These are phyloP conservation scores for Geotrichum histeridarum DNA, from an alignment of 1,139 yeast genomes.

Conservation along the genomic window DNA sequence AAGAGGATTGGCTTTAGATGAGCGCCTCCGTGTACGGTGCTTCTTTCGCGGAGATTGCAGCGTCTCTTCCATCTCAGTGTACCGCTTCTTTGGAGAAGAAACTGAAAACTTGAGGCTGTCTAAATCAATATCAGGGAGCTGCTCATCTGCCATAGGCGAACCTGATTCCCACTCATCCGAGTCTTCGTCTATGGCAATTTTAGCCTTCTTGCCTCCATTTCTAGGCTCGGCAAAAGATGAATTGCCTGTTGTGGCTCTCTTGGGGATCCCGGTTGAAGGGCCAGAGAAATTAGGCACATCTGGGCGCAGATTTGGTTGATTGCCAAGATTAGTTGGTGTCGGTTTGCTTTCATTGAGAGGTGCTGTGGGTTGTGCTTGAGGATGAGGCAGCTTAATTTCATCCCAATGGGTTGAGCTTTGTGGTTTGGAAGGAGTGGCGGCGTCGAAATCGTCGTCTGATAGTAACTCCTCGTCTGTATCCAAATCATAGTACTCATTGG, in stretches of 20 bases:
- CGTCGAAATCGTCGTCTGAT: background rate
- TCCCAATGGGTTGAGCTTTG: background rate
- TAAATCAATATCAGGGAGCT: background rate
- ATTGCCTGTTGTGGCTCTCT: background rate
- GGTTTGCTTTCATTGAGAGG: background rate
- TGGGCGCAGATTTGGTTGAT: slow-evolving; percentile 1
- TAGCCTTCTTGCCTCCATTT: background rate
- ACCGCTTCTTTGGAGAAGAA: slow-evolving; percentile 5
- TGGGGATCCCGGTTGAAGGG: background rate
- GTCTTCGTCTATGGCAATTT: background rate
- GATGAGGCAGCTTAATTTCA: background rate
- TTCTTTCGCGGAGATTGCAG: slow-evolving; percentile 7
- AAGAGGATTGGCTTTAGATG: background rate
- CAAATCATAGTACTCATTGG: background rate
- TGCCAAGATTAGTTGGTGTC: background rate
- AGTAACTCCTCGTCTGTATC: background rate
- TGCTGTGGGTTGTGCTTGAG: background rate
- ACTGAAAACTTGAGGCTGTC: background rate
- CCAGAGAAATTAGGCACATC: background rate
- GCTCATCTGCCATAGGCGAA: background rate
- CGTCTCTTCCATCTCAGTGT: background rate
- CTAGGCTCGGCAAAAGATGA: background rate
- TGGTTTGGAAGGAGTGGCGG: background rate
- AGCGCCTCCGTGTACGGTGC: background rate
- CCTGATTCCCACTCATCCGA: background rate